A percentile compares a stretch with the other conserved stretches of the same genome.
Evolutionary conservation across 2,329 filamentous ascomycete species (phyloP).

Genomic region (Lizonia empirigonia): DNA sequence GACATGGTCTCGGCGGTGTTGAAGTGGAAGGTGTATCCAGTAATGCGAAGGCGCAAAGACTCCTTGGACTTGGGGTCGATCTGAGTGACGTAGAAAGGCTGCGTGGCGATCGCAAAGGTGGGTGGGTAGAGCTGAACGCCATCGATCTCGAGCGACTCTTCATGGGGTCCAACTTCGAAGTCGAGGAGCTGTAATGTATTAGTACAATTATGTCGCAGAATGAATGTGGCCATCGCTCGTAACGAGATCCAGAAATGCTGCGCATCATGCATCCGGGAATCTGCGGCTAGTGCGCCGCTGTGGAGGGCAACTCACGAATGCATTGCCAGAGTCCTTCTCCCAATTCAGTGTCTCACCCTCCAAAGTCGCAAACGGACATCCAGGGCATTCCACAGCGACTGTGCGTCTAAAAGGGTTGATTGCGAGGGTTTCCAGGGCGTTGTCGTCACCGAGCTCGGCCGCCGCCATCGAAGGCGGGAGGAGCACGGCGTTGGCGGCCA

Average conservation of each 20-base stretch:
- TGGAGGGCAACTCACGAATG: constrained; percentile 38
- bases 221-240: neutral
- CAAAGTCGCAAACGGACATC: constrained; percentile 38
- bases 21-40: constrained; percentile 45
- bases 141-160: constrained; percentile 43
- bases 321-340: constrained; percentile 40
- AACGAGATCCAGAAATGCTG: neutral
- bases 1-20: constrained; percentile 43
- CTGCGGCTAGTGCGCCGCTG: constrained; percentile 2
- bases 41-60: constrained; percentile 42
- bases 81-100: constrained; percentile 44
- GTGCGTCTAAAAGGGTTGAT: constrained; percentile 43
- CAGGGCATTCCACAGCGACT: constrained; percentile 42
- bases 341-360: constrained; percentile 33
- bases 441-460: constrained; percentile 39
- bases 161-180: constrained; percentile 42
- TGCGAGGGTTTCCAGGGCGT: constrained; percentile 37
- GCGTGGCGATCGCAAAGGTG: constrained; percentile 34
- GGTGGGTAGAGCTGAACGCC: constrained; percentile 49
- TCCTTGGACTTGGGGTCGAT: constrained; percentile 35
- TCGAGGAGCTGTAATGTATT: constrained; percentile 42
- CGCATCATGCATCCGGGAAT: neutral
- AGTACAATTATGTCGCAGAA: constrained; percentile 12
- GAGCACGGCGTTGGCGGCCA: constrained; percentile 45
- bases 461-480: constrained; percentile 40